Evolutionary conservation across 371 early-diverging fungal genomes (phyloP).

Genomic region (Dichotomocladium elegans): DNA sequence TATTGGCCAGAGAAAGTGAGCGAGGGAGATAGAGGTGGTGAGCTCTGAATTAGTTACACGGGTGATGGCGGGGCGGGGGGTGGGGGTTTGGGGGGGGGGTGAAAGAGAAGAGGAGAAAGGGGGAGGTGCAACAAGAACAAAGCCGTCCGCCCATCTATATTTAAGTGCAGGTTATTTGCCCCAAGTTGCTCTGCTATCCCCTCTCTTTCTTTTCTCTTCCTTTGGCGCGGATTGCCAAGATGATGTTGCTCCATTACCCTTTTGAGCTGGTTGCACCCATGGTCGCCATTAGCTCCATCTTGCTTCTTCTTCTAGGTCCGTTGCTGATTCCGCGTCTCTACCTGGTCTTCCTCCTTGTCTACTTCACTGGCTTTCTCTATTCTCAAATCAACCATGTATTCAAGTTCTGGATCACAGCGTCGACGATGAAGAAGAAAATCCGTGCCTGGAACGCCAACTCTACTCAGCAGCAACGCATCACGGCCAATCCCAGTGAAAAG

Average conservation of each 20-base stretch:
- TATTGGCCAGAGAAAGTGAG: too few species aligned
- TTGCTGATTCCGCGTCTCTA: constrained; percentile 49
- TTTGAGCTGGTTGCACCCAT: constrained; percentile 52
- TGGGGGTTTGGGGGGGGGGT: too few species aligned
- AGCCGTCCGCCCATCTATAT: too few species aligned
- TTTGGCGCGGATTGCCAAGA: constrained; percentile 1
- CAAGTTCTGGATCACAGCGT: constrained; percentile 46
- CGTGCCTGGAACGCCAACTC: constrained; percentile 48
- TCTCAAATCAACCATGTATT: constrained; percentile 54
- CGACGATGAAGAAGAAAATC: constrained; percentile 37
- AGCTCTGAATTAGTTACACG: too few species aligned
- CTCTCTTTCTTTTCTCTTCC: constrained; percentile 5
- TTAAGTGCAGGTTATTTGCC: not conserved
- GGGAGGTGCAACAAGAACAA: too few species aligned
- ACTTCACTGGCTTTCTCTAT: constrained; percentile 47
- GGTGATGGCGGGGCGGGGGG: too few species aligned
- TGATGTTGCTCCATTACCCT: constrained; percentile 29
- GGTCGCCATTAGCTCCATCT: constrained; percentile 44
- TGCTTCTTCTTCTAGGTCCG: constrained; percentile 49
- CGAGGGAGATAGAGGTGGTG: too few species aligned
- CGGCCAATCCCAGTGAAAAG: not conserved
- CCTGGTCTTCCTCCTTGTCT: constrained; percentile 43
- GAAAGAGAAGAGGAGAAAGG: too few species aligned
- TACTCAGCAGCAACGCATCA: constrained; percentile 15
- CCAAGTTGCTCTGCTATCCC: not conserved